Conservation (phyloP, 2,329 filamentous ascomycete genomes). For the Cercospora nicotianae region DNA sequence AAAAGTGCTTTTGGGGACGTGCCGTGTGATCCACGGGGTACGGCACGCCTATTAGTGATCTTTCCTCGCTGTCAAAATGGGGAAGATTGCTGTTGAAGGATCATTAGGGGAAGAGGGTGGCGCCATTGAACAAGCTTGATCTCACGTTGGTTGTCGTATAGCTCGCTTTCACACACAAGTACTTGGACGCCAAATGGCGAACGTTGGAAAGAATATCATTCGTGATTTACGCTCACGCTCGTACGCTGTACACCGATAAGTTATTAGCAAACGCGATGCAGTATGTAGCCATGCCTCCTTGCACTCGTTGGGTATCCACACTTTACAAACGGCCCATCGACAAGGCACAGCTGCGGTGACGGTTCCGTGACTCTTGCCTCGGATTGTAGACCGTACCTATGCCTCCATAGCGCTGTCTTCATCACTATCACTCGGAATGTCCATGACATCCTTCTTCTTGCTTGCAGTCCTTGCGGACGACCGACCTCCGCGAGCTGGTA, state of each 20-base stretch:
- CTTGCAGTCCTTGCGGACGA: constrained; percentile 20
- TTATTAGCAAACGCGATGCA: background rate
- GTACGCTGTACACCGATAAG: constrained; percentile 4
- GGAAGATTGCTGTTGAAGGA: background rate
- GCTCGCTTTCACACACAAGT: background rate
- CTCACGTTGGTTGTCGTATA: background rate
- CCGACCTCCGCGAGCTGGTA: constrained; percentile 21
- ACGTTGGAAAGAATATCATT: background rate
- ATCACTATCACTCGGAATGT: constrained; percentile 31
- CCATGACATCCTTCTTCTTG: constrained; percentile 31
- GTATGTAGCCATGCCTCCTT: background rate
- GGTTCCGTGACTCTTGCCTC: background rate
- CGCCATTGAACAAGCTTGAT: background rate
- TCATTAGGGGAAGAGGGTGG: background rate
- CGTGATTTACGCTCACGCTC: background rate
- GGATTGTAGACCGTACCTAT: background rate
- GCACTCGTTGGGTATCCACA: constrained; percentile 6
- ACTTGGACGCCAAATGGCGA: background rate
- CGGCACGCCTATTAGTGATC: background rate
- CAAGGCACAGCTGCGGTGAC: background rate
- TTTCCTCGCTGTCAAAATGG: background rate
- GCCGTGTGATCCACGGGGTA: background rate
- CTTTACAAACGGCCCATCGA: background rate
- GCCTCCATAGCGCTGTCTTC: constrained; percentile 30
- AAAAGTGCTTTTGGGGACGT: background rate